Conservation (phyloP, 768 basidiomycete genomes). For the Erythrobasidium yunnanense region DNA sequence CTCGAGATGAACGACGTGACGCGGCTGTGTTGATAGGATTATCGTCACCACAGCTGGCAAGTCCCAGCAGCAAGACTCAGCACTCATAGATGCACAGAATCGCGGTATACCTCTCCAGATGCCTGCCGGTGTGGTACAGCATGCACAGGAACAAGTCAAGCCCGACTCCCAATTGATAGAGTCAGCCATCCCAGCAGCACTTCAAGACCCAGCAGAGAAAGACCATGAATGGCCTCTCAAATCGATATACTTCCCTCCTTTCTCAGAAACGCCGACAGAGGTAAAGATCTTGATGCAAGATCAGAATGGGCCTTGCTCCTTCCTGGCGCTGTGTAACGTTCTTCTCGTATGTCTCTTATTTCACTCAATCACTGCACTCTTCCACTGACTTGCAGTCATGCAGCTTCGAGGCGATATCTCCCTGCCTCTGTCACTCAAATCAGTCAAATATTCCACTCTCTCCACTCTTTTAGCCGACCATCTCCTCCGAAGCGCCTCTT, state of each 20-base stretch:
- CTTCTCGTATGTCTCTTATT: slow-evolving; percentile 32
- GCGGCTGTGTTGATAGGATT: too few species aligned
- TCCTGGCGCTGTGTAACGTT: slow-evolving; percentile 68
- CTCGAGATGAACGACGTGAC: too few species aligned
- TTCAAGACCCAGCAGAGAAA: too few species aligned
- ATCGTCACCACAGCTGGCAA: too few species aligned
- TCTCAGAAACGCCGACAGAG: background rate
- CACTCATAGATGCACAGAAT: too few species aligned
- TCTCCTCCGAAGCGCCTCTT: slow-evolving; percentile 51
- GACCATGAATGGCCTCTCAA: slow-evolving; percentile 22
- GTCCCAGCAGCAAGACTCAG: too few species aligned
- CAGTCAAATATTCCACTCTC: slow-evolving; percentile 73
- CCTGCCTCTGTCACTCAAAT: slow-evolving; percentile 52
- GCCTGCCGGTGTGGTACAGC: too few species aligned
- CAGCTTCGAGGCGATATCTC: slow-evolving; percentile 71
- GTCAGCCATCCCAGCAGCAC: too few species aligned
- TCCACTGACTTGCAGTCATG: background rate
- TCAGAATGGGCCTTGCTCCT: slow-evolving; percentile 64
- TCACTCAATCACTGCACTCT: background rate
- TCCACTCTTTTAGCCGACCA: slow-evolving; percentile 74
- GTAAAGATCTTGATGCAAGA: slow-evolving; percentile 34
- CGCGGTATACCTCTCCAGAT: too few species aligned
- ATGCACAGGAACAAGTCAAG: too few species aligned
- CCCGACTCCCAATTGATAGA: too few species aligned
- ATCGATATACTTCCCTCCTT: slow-evolving; percentile 17